These are phyloP conservation scores for Tylopilus orsonianus DNA, from an alignment of 1,284 basidiomycete genomes.

Conservation along the genomic window DNA sequence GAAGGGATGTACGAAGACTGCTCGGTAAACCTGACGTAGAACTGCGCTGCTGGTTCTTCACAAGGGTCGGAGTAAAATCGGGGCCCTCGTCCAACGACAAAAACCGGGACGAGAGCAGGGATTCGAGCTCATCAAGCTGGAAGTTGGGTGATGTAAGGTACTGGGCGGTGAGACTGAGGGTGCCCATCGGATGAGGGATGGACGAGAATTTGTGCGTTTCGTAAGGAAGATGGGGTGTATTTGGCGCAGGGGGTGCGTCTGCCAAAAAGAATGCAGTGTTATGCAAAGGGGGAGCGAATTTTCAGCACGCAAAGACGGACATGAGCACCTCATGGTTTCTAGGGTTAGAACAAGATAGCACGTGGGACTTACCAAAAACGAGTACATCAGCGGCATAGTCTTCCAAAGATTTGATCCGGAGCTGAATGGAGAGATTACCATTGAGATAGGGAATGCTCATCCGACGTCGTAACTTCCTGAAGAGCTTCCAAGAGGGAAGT, in stretches of 20 bases:
- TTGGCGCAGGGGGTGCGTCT: slow-evolving; percentile 45
- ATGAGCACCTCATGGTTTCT: slow-evolving; percentile 32
- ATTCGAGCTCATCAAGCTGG: slow-evolving; percentile 71
- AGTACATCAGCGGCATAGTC: slow-evolving; percentile 37
- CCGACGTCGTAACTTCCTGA: slow-evolving; percentile 56
- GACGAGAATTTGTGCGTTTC: slow-evolving; percentile 57
- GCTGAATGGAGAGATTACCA: slow-evolving; percentile 51
- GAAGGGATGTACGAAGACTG: slow-evolving; percentile 45
- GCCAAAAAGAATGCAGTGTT: slow-evolving; percentile 8
- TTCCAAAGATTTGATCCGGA: slow-evolving; percentile 45
- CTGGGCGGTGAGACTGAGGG: slow-evolving; percentile 55
- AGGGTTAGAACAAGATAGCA: slow-evolving; percentile 22
- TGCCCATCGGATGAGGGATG: slow-evolving; percentile 67
- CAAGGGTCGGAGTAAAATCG: slow-evolving; percentile 63
- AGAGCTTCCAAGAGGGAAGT: slow-evolving; percentile 71
- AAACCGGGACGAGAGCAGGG: slow-evolving; percentile 69
- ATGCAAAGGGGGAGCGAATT: slow-evolving; percentile 8
- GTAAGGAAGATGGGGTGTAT: slow-evolving; percentile 45
- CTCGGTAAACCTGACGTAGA: slow-evolving; percentile 48
- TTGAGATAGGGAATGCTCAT: slow-evolving; percentile 40
- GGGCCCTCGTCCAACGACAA: slow-evolving; percentile 57
- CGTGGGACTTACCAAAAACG: slow-evolving; percentile 38
- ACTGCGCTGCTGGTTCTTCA: slow-evolving; percentile 52
- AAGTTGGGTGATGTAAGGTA: slow-evolving; percentile 69
- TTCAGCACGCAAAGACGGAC: slow-evolving; percentile 23